Evolutionary conservation across 441 rosid species (phyloP).

Genomic region (Pelargonium citronellum): DNA sequence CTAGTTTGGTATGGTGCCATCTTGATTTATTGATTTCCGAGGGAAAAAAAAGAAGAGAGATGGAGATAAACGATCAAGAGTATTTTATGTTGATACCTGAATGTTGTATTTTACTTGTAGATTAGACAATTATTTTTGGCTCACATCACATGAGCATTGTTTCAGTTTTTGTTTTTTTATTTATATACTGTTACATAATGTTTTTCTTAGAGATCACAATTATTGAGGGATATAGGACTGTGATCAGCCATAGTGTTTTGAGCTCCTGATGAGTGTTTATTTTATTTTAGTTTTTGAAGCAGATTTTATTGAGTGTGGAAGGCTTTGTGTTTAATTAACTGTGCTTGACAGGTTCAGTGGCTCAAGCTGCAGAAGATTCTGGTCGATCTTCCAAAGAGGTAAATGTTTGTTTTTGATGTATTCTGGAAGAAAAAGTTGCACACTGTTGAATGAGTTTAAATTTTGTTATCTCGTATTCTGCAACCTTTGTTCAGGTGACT

Average conservation of each 20-base stretch:
- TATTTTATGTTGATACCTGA: too few species aligned
- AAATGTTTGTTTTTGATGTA: not conserved
- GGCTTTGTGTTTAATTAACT: not conserved
- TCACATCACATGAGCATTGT: not conserved
- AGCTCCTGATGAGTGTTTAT: not conserved
- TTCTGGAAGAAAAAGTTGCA: not conserved
- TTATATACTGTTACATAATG: too few species aligned
- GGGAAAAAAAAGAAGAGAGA: too few species aligned
- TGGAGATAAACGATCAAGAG: too few species aligned
- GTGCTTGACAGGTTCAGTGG: slow-evolving; percentile 41
- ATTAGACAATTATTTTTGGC: not conserved
- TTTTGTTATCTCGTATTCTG: not conserved
- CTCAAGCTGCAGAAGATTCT: slow-evolving; percentile 42
- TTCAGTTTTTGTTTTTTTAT: not conserved
- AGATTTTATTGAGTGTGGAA: not conserved
- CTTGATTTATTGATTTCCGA: too few species aligned
- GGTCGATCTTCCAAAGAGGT: slow-evolving; percentile 75
- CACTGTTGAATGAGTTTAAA: not conserved
- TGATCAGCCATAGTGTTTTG: not conserved
- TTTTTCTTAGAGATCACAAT: too few species aligned
- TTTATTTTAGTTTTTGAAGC: slow-evolving; percentile 6
- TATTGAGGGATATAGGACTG: too few species aligned
- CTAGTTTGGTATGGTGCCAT: not conserved
- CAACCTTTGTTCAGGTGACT: slow-evolving; percentile 45
- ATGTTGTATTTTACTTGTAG: too few species aligned